Evolutionary conservation across 2,329 filamentous ascomycete genomes (phyloP), one percentile per base, ranked within the genome.

Genomic region (Ampelomyces quisqualis): DNA sequence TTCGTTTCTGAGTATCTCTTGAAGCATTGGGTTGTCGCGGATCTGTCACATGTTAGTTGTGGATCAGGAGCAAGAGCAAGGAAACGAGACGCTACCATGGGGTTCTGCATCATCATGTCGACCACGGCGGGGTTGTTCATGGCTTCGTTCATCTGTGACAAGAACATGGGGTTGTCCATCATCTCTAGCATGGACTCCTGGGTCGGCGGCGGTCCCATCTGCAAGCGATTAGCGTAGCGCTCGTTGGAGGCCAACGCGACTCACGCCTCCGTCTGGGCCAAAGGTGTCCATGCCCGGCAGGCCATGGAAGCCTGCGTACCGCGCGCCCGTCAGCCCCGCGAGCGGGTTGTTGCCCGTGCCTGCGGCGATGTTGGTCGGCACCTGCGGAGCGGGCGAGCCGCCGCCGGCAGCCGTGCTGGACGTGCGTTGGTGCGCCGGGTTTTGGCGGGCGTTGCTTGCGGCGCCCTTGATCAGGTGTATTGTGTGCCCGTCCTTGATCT

Each of bases 391-490:
- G 3, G 78, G 73, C 3, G 76, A 71, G 23, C 68, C 72, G 8
- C 61, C 58, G 28, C 53, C 54, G 7, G 57, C 27, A n/a, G n/a
- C n/a, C 23, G 72, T 62, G 47, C 58, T 59, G 32, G 53, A 29
- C n/a, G 58, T 45, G 40, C 71, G 68, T 57, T 78, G 76, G 46
- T 70, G 73, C 14, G 78, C 70, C 10, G 75, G 77, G 50, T 77
- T 77, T 58, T 80, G 78, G 42, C 77, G 76, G 48, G 77, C 78
- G 60, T 94, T 95, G 78, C 90, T 96, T 46, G 88, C 87, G 30
- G 93, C 91, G 65, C 90, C 94, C 77, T 95, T 96, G 60, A 98
- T 93, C 60, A 98, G 80, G 69, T 98, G 93, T 57, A 98, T 83
- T 13, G 91, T 97, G 70, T 97, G 93, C 51, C 90, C 90, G 52